Base-by-base conservation (phyloP, 257 asterid genomes). In the Cynanchum wilfordii region DNA sequence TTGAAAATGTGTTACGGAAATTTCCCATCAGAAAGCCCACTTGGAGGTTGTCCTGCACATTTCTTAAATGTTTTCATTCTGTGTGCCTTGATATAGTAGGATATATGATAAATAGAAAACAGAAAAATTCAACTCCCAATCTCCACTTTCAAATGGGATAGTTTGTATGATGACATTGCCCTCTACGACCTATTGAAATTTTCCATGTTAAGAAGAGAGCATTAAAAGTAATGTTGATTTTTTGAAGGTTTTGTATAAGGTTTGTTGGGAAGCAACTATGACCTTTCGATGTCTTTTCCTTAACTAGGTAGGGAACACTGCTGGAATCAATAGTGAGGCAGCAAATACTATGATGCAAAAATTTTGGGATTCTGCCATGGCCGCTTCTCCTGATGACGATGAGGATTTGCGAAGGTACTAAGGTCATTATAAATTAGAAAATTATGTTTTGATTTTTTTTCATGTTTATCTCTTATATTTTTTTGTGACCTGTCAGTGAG, bases 331-430 rank as follows among this genome's bases (percentile, higher is more conserved):
- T 60, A 82, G 80, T 51, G 99, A 95, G 84, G 81, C 95, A 70
- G 81, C 98, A 71, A 90, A 78, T 78, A 76, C 82, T 66, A 82
- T 92, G 99, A 86, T 95, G 90, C 99, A 92, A 80, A 95, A 78
- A 38, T 92, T 95, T 76, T 95, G 98, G 98, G 99, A 95, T 84
- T 90, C 97, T 52, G 99, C 99, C 11, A 90, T 95, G 89, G 95
- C 93, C 33, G 82, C 88, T 76, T 75, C 83, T 77, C 96, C 90
- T 11, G 93, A 91, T 8, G 96, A 94, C 10, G 97, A 91, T 29
- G 98, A 95, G 16, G 98, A 94, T 54, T 86, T 86, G 10, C 83
- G 75, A 42, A 95, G 99, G 99, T 92, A 50, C 27, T 38, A 36
- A 40, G 3, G 56, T 30, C 22, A 52, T 9, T 42, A 63, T 57